These are phyloP conservation scores for Elsinoe necatrix DNA, from an alignment of 2,329 filamentous ascomycete genomes.

Conservation along the genomic window DNA sequence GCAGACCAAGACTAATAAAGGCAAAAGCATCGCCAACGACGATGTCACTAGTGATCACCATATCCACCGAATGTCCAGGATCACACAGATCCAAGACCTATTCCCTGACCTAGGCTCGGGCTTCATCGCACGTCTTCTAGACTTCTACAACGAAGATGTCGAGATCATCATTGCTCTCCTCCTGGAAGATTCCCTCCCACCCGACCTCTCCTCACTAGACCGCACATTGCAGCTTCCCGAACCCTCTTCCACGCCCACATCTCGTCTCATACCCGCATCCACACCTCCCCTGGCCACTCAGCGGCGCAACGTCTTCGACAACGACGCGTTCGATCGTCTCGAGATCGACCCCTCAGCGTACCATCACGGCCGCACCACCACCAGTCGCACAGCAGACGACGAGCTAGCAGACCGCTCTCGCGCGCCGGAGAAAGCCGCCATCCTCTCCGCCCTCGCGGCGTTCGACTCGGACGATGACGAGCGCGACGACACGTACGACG, in stretches of 20 bases:
- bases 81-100: conserved; percentile 86
- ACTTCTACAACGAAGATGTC: conserved; percentile 67
- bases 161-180: conserved; percentile 76
- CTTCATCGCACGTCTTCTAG: conserved; percentile 70
- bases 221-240: conserved; percentile 54
- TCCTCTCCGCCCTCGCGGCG: conserved; percentile 74
- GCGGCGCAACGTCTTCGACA: conserved; percentile 68
- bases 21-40: conserved; percentile 45
- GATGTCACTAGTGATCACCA: conserved; percentile 48
- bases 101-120: conserved; percentile 80
- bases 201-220: conserved; percentile 57
- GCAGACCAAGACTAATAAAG: conserved; percentile 53
- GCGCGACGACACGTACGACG: conserved; percentile 92
- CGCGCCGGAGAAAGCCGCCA: conserved; percentile 71
- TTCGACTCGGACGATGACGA: conserved; percentile 96
- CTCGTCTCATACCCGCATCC: conserved; percentile 46
- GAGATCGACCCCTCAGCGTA: conserved; percentile 57
- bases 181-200: conserved; percentile 66
- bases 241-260: conserved; percentile 11
- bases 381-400: conserved; percentile 59
- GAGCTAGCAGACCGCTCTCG: conserved; percentile 57
- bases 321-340: conserved; percentile 70
- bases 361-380: conserved; percentile 67
- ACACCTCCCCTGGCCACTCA: conserved; percentile 46
- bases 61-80: conserved; percentile 71